Conservation (phyloP, 2,329 filamentous ascomycete genomes). For the Botrytis porri region DNA sequence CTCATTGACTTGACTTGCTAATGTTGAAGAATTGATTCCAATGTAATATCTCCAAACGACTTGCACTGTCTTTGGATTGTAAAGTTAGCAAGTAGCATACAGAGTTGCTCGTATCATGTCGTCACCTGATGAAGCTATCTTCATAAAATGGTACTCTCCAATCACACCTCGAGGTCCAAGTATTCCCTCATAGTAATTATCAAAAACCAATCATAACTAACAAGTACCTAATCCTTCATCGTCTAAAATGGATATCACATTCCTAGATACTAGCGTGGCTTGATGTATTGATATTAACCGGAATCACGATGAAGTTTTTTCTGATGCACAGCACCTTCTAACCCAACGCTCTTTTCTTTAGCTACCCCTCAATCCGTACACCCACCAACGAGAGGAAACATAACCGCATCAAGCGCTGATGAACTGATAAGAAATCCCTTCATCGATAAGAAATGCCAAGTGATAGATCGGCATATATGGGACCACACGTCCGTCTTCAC, state of each 20-base stretch:
- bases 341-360: background rate
- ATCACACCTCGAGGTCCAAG: background rate
- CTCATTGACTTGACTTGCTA: background rate
- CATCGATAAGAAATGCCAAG: slow-evolving; percentile 9
- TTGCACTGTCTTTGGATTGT: background rate
- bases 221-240: background rate
- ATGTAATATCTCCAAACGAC: background rate
- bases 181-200: background rate
- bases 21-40: background rate
- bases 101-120: background rate
- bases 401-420: background rate
- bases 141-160: background rate
- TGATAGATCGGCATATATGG: background rate
- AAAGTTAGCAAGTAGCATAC: background rate
- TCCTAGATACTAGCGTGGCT: background rate
- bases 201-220: background rate
- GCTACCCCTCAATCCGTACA: background rate
- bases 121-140: background rate
- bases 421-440: background rate
- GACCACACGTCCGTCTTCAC: background rate
- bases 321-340: background rate
- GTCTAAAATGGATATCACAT: background rate
- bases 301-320: background rate
- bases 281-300: background rate
- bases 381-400: background rate